Evolutionary conservation across 768 basidiomycete genomes (phyloP).

Genomic region (Suillus subluteus): DNA sequence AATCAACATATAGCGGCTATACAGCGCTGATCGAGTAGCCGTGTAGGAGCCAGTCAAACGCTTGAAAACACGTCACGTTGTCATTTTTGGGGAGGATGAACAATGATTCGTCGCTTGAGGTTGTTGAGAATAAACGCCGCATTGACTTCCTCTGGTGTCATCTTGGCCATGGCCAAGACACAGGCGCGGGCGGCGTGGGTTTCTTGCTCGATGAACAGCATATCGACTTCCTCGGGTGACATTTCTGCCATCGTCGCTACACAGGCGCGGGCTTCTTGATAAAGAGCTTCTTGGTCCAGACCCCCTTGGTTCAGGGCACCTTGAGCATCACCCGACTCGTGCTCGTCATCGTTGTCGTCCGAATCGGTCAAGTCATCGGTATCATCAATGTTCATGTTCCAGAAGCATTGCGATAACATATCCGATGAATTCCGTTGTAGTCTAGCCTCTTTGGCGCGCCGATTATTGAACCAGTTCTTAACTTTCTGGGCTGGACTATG

Average conservation of each 20-base stretch:
- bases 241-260: not conserved
- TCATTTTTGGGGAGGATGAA: not conserved
- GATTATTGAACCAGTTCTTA: constrained; percentile 11
- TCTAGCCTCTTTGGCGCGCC: not conserved
- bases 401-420: not conserved
- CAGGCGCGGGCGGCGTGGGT: not conserved
- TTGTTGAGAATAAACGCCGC: constrained; percentile 3
- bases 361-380: not conserved
- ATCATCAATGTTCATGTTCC: not conserved
- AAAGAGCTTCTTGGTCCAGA: not conserved
- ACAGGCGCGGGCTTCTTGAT: not conserved
- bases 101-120: not conserved
- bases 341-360: not conserved
- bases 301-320: not conserved
- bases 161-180: not conserved
- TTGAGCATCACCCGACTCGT: not conserved
- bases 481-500: not conserved
- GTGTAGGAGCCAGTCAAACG: not conserved
- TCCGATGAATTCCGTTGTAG: not conserved
- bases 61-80: not conserved
- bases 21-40: not conserved
- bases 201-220: not conserved
- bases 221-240: not conserved
- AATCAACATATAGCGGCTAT: not conserved
- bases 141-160: constrained; percentile 8